Evolutionary conservation across 768 basidiomycete genomes (phyloP), one percentile per base, ranked within the genome.

Genomic region (Phlebiopsis gigantea): DNA sequence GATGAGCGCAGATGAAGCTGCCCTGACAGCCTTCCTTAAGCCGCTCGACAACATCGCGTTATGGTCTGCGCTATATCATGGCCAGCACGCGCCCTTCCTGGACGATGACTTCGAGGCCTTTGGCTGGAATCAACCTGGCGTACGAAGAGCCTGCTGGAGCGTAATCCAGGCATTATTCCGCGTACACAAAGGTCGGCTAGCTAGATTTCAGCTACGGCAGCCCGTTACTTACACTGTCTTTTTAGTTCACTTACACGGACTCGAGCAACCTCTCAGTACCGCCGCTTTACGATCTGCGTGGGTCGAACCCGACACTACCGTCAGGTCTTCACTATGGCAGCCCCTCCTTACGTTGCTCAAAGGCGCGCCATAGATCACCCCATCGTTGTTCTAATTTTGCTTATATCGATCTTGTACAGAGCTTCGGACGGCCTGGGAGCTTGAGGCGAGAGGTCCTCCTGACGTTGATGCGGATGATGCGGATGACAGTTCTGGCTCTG

Each of bases 111-210:
- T 76, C 4, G 75, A 77, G 48, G 71, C 72, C 47, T 82, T 88
- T 59, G 90, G 90, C 1, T 74, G 72, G 30, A 75, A 69, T 2
- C 90, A 93, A 62, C 88, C 91, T 2, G 77, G 75, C 41, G 86
- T 93, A 28, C 79, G 93, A 17, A 80, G 84, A 65, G 77, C 85
- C 10, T 81, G 83, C 0, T 96, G 93, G 87, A 63, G 66, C 3
- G 61, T 85, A 7, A 65, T 88, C 10, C 77, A 75, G 55, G 66
- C 69, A 8, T 63, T 84, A 19, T 64, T 81, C n/a, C 68, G 68
- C 43, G 68, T 53, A 24, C 76, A 71, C 52, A 78, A 80, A 72
- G 80, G 83, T 79, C 59, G 30, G 63, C 56, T 56, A 6, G n/a
- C 24, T 50, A n/a, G n/a, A n/a, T n/a, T n/a, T n/a, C n/a, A n/a